Percentiles rank a stretch among this genome's conserved stretches.
Evolutionary conservation across 306 rosid genomes (phyloP).

Genomic region (Casuarina cunninghamiana): DNA sequence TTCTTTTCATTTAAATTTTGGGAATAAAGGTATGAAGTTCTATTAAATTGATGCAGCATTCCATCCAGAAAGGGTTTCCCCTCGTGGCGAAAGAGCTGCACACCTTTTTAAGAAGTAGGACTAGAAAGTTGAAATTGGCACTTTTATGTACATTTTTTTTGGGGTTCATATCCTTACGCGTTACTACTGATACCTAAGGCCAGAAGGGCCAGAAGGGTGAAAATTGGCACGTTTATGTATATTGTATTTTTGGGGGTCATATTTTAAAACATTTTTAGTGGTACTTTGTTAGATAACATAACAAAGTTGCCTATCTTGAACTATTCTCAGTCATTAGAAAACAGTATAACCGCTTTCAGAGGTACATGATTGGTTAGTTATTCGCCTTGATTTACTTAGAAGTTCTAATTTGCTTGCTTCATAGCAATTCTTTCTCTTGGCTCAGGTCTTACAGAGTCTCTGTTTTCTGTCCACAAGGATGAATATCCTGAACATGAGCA

Average conservation of each 20-base stretch:
- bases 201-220: neutral
- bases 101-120: neutral
- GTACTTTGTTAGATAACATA: neutral
- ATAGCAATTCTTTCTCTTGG: slow-evolving; percentile 26
- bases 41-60: neutral
- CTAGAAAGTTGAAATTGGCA: neutral
- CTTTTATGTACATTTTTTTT: neutral
- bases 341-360: neutral
- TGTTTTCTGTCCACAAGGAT: slow-evolving; percentile 91
- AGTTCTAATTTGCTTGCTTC: slow-evolving; percentile 19
- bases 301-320: neutral
- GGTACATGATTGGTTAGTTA: neutral
- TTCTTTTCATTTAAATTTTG: neutral
- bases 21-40: neutral
- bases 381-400: slow-evolving; percentile 6
- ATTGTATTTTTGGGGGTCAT: neutral
- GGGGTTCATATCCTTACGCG: neutral
- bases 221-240: neutral
- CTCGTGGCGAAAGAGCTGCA: neutral
- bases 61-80: neutral
- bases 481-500: slow-evolving; percentile 95
- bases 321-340: neutral
- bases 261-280: neutral
- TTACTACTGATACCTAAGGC: neutral
- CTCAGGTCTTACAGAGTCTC: slow-evolving; percentile 92